Evolutionary conservation across 371 early-diverging fungal species (phyloP).

Genomic region (Haplosporangium sp.): DNA sequence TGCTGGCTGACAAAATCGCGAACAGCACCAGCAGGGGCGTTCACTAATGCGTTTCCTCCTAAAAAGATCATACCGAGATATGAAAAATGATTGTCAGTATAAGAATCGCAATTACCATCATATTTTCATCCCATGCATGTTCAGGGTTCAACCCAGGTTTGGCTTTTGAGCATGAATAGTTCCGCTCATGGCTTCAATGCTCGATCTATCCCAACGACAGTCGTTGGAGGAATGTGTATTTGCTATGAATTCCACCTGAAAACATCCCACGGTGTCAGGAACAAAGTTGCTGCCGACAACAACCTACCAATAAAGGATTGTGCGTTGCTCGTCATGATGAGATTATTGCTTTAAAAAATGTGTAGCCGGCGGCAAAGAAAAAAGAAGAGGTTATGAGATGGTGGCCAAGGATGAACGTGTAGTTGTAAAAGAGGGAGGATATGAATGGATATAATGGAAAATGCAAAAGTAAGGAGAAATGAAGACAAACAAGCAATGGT

Average conservation of each 20-base stretch:
- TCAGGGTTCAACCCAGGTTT: background rate
- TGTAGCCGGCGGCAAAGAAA: background rate
- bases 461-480: background rate
- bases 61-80: background rate
- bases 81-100: background rate
- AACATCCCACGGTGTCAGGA: too few relatives aligned
- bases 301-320: slow-evolving; percentile 47
- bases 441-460: slow-evolving; percentile 1
- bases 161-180: too few relatives aligned
- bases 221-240: too few relatives aligned
- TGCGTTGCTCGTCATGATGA: slow-evolving; percentile 42
- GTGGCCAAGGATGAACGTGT: background rate
- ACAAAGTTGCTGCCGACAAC: background rate
- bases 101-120: background rate
- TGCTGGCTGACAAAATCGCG: slow-evolving; percentile 82
- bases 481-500: slow-evolving; percentile 2
- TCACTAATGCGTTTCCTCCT: slow-evolving; percentile 73
- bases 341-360: slow-evolving; percentile 1
- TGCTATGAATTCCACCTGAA: too few relatives aligned
- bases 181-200: too few relatives aligned
- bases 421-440: background rate
- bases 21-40: slow-evolving; percentile 68
- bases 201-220: too few relatives aligned
- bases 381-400: background rate
- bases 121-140: background rate